Evolutionary conservation across 257 asterid genomes (phyloP).

Genomic region (Knoxia roxburghii): DNA sequence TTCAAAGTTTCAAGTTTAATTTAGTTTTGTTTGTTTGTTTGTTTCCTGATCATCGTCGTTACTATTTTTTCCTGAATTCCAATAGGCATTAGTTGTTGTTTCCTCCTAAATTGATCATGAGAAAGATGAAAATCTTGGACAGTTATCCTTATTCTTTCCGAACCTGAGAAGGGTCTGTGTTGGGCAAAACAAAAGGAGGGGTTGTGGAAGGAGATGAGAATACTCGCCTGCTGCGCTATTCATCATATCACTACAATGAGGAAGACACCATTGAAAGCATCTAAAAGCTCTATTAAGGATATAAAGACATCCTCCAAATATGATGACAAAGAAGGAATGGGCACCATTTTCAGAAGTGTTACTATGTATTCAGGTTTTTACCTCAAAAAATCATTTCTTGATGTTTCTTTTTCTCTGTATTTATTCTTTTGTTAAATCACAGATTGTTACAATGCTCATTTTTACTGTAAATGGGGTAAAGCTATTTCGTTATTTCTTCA

Average conservation of each 20-base stretch:
- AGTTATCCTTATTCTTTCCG: background rate
- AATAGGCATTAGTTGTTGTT: no score
- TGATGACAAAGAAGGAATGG: constrained; percentile 37
- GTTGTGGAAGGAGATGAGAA: constrained; percentile 38
- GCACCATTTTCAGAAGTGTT: constrained; percentile 48
- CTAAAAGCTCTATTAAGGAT: constrained; percentile 51
- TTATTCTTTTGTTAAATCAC: background rate
- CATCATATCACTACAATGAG: constrained; percentile 34
- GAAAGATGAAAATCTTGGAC: constrained; percentile 1
- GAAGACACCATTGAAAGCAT: constrained; percentile 45
- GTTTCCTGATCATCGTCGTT: no score
- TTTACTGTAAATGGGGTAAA: no score
- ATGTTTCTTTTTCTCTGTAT: background rate
- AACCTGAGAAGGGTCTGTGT: constrained; percentile 12
- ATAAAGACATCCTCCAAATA: constrained; percentile 24
- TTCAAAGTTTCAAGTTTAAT: no score
- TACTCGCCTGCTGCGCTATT: constrained; percentile 43
- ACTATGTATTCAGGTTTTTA: constrained; percentile 59
- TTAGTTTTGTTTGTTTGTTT: no score
- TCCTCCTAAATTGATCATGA: background rate
- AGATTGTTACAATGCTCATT: no score
- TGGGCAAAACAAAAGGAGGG: constrained; percentile 2
- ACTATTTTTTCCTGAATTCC: background rate
- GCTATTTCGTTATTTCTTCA: no score
- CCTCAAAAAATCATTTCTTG: background rate